phyloP scores from a whole-genome alignment of 257 asterid genomes.

The Rauvolfia tetraphylla region DNA sequence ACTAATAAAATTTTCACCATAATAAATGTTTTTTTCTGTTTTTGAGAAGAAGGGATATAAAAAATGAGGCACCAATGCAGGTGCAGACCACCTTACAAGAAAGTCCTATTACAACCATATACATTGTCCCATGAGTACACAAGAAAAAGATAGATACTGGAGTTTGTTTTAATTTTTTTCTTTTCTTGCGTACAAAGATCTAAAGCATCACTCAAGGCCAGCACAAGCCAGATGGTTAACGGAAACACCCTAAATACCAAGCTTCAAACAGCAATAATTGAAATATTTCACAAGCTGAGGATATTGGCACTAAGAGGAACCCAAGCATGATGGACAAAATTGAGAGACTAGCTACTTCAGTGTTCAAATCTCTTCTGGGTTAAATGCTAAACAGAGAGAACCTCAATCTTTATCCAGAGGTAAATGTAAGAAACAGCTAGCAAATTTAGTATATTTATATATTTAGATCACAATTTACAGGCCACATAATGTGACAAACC shows the following conservation, averaged over 20 bases:
- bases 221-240: neutral
- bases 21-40: neutral
- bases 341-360: too few species aligned
- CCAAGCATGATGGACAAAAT: too few species aligned
- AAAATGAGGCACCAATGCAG: neutral
- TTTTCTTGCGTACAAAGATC: too few species aligned
- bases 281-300: neutral
- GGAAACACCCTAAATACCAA: neutral
- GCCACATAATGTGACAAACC: neutral
- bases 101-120: neutral
- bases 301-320: neutral
- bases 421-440: neutral
- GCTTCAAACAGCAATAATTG: neutral
- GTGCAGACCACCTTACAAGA: neutral
- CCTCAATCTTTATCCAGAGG: neutral
- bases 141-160: neutral
- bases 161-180: neutral
- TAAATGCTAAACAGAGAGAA: conserved; percentile 4
- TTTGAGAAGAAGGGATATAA: neutral
- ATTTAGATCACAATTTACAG: neutral
- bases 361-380: neutral
- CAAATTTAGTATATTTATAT: neutral
- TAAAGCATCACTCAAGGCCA: neutral
- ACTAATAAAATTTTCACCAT: neutral
- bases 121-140: neutral